Evolutionary conservation across 2,329 filamentous ascomycete genomes (phyloP), one percentile per base, ranked within the genome.

Genomic region (Ascochyta lentis): DNA sequence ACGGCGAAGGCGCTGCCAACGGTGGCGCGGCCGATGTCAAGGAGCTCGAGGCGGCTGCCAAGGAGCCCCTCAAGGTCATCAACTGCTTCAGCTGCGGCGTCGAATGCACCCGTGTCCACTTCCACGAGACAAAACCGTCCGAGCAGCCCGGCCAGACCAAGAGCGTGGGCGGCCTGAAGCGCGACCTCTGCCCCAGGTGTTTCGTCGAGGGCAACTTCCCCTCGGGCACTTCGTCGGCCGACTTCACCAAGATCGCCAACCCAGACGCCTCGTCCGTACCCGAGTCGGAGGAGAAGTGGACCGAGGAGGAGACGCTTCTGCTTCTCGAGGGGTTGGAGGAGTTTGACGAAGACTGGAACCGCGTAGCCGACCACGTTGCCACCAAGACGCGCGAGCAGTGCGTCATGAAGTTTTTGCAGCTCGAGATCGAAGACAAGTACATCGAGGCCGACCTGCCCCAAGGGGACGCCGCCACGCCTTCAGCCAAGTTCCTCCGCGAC

Each of bases 341-440:
- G 66, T 96, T 94, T 67, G 94, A 98, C 63, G 94, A 98, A 58
- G 92, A 98, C 77, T 99, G 95, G 95, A 89, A 90, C 54, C 87
- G 91, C 68, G 93, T 99, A 63, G 89, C 96, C 1, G 92, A 94
- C 60, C 91, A 97, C 70, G 95, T 99, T 39, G 90, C 90, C 44
- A 96, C 92, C 3, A 88, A 94, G 57, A 96, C 92, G 1, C 85
- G 92, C 49, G 96, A 99, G 76, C 94, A 99, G 78, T 99, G 95
- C 74, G 94, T 98, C 15, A 84, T 98, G 67, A 95, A 97, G 74
- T 99, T 99, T 80, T 77, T 99, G 61, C 92, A 97, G 72, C 83
- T 99, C 33, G 94, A 97, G 65, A 99, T 99, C 59, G 95, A 98
- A 75, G 94, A 97, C 79, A 96, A 96, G 75, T 99, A 97, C 71